Conservation (phyloP, 768 basidiomycete species). For the Serendipita sp. region DNA sequence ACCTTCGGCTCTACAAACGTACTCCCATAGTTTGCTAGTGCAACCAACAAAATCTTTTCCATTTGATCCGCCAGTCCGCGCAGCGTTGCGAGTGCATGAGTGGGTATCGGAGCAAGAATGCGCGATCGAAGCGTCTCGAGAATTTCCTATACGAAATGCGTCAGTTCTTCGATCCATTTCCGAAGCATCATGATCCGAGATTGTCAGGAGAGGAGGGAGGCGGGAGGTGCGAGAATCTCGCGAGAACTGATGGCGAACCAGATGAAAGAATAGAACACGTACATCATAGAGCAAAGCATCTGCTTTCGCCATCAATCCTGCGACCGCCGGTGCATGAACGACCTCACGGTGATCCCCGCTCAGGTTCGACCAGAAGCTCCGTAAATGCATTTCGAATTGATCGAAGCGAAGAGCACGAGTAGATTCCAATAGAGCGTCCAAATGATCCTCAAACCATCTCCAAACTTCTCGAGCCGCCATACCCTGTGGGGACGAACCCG, state of each 20-base stretch:
- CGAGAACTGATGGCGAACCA: not conserved
- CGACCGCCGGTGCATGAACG: conserved; percentile 77
- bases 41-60: conserved; percentile 74
- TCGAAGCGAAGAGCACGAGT: conserved; percentile 69
- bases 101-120: conserved; percentile 62
- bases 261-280: conserved; percentile 21
- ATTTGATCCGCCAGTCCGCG: conserved; percentile 78
- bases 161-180: not conserved
- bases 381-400: conserved; percentile 75
- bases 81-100: conserved; percentile 50
- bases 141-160: conserved; percentile 46
- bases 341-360: conserved; percentile 68
- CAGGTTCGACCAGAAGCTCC: conserved; percentile 71
- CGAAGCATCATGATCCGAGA: no score
- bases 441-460: conserved; percentile 85
- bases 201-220: no score
- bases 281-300: conserved; percentile 87
- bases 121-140: conserved; percentile 71
- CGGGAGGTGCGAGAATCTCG: no score
- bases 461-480: conserved; percentile 76
- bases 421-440: conserved; percentile 66
- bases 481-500: conserved; percentile 58
- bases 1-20: conserved; percentile 88
- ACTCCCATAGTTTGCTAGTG: conserved; percentile 69
- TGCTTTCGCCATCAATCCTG: conserved; percentile 76